These are phyloP conservation scores for Elsinoe australis DNA, from an alignment of 2,329 filamentous ascomycete genomes.

Conservation along the genomic window DNA sequence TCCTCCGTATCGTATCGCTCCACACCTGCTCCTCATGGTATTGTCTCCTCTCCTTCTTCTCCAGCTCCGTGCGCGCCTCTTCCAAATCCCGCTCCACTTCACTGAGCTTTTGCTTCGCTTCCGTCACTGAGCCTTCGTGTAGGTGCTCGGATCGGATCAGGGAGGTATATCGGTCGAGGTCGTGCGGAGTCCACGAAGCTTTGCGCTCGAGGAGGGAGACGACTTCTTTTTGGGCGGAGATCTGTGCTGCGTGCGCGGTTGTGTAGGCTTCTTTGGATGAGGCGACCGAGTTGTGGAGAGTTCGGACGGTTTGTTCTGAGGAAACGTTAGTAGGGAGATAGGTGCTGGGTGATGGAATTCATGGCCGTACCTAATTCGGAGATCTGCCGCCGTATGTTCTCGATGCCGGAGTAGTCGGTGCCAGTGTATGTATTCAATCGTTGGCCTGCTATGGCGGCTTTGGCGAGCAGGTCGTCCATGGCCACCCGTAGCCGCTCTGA, in stretches of 20 bases:
- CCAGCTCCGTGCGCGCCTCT: conserved; percentile 65
- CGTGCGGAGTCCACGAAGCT: conserved; percentile 76
- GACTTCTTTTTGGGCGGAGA: conserved; percentile 89
- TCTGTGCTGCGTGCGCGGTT: conserved; percentile 71
- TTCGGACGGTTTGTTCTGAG: conserved; percentile 51
- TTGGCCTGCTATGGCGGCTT: conserved; percentile 76
- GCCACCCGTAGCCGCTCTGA: conserved; percentile 58
- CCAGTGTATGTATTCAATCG: conserved; percentile 91
- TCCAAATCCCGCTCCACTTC: conserved; percentile 74
- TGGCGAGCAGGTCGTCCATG: conserved; percentile 85
- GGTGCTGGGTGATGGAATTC: too few species aligned
- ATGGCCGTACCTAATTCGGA: conserved; percentile 55
- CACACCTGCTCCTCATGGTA: conserved; percentile 99
- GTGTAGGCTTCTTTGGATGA: conserved; percentile 69
- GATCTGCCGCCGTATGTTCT: conserved; percentile 74
- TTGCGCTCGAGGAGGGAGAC: conserved; percentile 90
- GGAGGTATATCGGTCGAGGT: conserved; percentile 89
- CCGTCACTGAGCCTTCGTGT: conserved; percentile 75
- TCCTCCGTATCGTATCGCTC: conserved; percentile 93
- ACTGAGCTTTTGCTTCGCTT: conserved; percentile 63
- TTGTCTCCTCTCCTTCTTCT: conserved; percentile 73
- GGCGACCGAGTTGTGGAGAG: conserved; percentile 56
- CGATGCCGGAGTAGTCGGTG: conserved; percentile 76
- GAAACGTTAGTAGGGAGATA: too few species aligned
- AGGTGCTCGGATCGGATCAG: conserved; percentile 89